These are phyloP conservation scores for Ceratobasidium sp. DNA, from an alignment of 1,284 basidiomycete genomes.

Conservation along the genomic window DNA sequence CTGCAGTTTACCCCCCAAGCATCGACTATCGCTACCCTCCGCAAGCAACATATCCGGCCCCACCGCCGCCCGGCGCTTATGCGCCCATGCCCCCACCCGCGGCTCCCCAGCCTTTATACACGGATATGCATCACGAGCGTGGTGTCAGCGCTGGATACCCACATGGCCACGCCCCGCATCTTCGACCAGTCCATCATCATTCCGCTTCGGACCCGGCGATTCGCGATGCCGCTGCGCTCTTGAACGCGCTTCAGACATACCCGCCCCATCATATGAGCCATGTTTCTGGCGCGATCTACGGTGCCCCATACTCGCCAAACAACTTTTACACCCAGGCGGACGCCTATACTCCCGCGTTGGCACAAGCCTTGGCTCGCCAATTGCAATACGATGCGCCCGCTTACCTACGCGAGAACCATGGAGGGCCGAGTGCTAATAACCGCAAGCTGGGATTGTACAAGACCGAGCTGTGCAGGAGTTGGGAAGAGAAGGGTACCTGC, in stretches of 20 bases:
- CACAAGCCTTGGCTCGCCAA: constrained; percentile 45
- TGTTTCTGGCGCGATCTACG: constrained; percentile 28
- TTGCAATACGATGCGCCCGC: constrained; percentile 38
- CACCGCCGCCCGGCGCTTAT: constrained; percentile 40
- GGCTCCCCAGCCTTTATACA: constrained; percentile 20
- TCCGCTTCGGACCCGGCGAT: constrained; percentile 78
- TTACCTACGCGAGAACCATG: constrained; percentile 33
- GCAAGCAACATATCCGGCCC: constrained; percentile 30
- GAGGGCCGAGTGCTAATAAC: constrained; percentile 85
- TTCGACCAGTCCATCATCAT: constrained; percentile 67
- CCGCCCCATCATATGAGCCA: constrained; percentile 28
- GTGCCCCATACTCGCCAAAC: constrained; percentile 54
- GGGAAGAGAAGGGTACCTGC: constrained; percentile 93
- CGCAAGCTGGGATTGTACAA: constrained; percentile 89
- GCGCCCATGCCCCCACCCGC: constrained; percentile 13
- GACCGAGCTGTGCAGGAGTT: constrained; percentile 90
- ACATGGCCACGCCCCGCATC: constrained; percentile 23
- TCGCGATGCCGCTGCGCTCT: constrained; percentile 66
- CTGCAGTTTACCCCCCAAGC: constrained; percentile 17
- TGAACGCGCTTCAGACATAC: constrained; percentile 33
- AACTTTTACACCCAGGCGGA: constrained; percentile 74
- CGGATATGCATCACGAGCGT: constrained; percentile 37
- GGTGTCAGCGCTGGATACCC: constrained; percentile 30
- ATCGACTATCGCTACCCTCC: constrained; percentile 38
- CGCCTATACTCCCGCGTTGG: constrained; percentile 69